Evolutionary conservation across 257 asterid species (phyloP).

Genomic region (Solanum habrochaites): DNA sequence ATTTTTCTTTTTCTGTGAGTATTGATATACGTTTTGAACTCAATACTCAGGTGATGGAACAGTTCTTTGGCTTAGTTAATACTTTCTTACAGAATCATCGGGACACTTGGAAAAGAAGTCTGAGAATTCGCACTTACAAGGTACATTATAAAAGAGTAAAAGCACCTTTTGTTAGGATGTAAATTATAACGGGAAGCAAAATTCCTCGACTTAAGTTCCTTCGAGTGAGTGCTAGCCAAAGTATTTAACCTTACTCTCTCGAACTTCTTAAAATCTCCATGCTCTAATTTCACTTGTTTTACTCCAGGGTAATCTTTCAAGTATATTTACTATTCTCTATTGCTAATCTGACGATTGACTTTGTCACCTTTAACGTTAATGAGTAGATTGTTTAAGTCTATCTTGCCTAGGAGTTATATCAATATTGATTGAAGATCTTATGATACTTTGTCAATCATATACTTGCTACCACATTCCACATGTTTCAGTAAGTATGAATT

Average conservation of each 20-base stretch:
- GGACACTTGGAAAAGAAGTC: slow-evolving; percentile 75
- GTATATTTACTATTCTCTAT: neutral
- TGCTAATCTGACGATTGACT: neutral
- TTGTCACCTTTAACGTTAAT: neutral
- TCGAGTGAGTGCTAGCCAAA: neutral
- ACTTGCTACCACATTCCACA: neutral
- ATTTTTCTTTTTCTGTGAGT: neutral
- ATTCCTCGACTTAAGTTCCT: neutral
- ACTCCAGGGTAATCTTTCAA: neutral
- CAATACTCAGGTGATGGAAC: slow-evolving; percentile 88
- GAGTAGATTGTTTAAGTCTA: neutral
- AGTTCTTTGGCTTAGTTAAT: slow-evolving; percentile 86
- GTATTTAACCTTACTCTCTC: neutral
- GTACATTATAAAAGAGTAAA: slow-evolving; percentile 22
- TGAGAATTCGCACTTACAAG: slow-evolving; percentile 94
- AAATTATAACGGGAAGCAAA: neutral
- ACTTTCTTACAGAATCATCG: slow-evolving; percentile 90
- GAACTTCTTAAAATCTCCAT: neutral
- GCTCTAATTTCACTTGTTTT: neutral
- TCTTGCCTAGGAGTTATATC: neutral
- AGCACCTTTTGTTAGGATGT: neutral
- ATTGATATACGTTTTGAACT: neutral
- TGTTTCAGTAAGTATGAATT: neutral
- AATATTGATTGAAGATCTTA: neutral
- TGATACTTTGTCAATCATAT: neutral